Evolutionary conservation across 2,329 filamentous ascomycete genomes (phyloP).

Genomic region (Helotiales sp.): DNA sequence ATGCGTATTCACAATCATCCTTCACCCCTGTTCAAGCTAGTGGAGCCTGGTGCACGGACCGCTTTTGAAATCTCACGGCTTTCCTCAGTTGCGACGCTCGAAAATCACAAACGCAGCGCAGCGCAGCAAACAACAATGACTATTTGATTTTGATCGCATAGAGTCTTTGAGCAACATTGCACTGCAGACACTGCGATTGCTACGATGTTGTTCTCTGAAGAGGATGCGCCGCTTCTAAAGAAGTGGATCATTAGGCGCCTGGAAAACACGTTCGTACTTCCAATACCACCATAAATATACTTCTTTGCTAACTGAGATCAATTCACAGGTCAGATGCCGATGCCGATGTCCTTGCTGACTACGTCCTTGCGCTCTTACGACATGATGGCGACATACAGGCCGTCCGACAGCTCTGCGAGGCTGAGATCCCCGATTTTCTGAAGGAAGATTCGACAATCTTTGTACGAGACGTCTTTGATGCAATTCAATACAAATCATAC

Average conservation of each 20-base stretch:
- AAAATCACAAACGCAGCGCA: slow-evolving; percentile 5
- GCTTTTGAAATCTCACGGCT: not conserved
- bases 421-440: slow-evolving; percentile 77
- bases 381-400: slow-evolving; percentile 69
- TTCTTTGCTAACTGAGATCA: slow-evolving; percentile 15
- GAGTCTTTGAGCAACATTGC: not conserved
- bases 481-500: slow-evolving; percentile 66
- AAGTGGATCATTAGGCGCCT: slow-evolving; percentile 79
- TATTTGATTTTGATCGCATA: not conserved
- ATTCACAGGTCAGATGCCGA: slow-evolving; percentile 74
- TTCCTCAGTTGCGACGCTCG: not conserved
- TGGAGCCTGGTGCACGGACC: slow-evolving; percentile 7
- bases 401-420: slow-evolving; percentile 70
- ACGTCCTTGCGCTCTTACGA: slow-evolving; percentile 77
- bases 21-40: not conserved
- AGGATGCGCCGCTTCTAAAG: slow-evolving; percentile 68
- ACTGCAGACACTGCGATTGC: not conserved
- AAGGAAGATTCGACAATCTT: slow-evolving; percentile 69
- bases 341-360: slow-evolving; percentile 81
- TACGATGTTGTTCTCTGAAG: slow-evolving; percentile 66
- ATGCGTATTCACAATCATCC: not conserved
- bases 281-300: not conserved
- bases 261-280: slow-evolving; percentile 68
- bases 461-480: slow-evolving; percentile 72
- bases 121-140: slow-evolving; percentile 20